A percentile compares a stretch with the other conserved stretches of the same genome.
Conservation (phyloP, 768 basidiomycete species). For the Mycena amicta region DNA sequence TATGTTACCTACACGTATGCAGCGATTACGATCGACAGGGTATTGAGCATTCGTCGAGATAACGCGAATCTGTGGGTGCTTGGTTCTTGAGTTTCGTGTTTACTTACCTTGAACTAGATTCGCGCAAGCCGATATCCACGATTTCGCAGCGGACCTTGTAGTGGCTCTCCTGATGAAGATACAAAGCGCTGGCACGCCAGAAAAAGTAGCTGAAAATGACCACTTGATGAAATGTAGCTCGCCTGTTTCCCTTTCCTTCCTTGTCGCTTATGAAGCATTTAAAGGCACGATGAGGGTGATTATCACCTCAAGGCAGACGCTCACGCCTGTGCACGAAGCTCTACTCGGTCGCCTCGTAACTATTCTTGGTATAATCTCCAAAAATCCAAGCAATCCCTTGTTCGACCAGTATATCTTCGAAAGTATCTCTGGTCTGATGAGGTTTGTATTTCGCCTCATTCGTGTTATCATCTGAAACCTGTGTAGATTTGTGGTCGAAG, state of each 20-base stretch:
- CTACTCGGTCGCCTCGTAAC: conserved; percentile 74
- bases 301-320: conserved; percentile 79
- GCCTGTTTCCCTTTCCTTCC: background rate
- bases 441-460: conserved; percentile 43
- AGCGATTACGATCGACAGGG: conserved; percentile 96
- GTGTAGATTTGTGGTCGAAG: conserved; percentile 77
- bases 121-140: conserved; percentile 82
- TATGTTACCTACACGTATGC: conserved; percentile 97
- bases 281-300: conserved; percentile 94
- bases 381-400: conserved; percentile 96
- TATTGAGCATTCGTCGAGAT: conserved; percentile 86
- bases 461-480: conserved; percentile 2
- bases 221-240: conserved; percentile 93
- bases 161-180: conserved; percentile 77
- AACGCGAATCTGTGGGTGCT: conserved; percentile 68
- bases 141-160: conserved; percentile 74
- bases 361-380: conserved; percentile 86
- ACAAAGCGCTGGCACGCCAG: conserved; percentile 75
- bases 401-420: conserved; percentile 99
- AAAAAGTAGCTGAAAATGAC: conserved; percentile 96
- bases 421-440: conserved; percentile 89
- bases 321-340: conserved; percentile 67
- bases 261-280: conserved; percentile 6
- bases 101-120: conserved; percentile 55
- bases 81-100: background rate